These are phyloP conservation scores for Microcyclospora tardicrescens DNA, from an alignment of 2,329 filamentous ascomycete species.

Conservation along the genomic window DNA sequence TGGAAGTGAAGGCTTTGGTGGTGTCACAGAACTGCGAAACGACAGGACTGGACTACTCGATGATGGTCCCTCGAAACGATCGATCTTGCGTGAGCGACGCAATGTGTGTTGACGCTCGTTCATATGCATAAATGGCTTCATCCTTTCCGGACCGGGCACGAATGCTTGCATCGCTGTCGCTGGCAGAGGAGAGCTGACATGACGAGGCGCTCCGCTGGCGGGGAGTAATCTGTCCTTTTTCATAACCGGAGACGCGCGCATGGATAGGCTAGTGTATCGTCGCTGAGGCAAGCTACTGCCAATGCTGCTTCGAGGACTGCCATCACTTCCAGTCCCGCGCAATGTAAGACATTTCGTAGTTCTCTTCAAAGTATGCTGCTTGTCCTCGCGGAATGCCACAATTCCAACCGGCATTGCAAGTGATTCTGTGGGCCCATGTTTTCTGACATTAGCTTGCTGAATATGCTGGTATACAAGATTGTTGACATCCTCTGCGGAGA, in stretches of 20 bases:
- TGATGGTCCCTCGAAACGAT: too few relatives aligned
- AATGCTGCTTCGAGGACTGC: constrained; percentile 7
- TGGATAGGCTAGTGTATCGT: background rate
- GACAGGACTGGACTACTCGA: background rate
- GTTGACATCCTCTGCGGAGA: constrained; percentile 8
- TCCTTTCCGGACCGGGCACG: too few relatives aligned
- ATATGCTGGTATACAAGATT: constrained; percentile 10
- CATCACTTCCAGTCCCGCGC: constrained; percentile 10
- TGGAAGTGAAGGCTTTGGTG: background rate
- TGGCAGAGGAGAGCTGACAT: too few relatives aligned
- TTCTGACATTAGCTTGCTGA: constrained; percentile 18
- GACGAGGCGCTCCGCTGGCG: too few relatives aligned
- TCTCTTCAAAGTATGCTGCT: constrained; percentile 13
- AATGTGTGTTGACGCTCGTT: too few relatives aligned
- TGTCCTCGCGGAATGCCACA: constrained; percentile 4
- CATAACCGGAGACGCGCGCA: too few relatives aligned
- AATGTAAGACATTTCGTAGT: constrained; percentile 13
- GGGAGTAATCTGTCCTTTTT: too few relatives aligned
- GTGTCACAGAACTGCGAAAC: background rate
- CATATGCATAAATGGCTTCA: too few relatives aligned
- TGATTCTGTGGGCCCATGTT: constrained; percentile 6
- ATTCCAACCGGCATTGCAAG: constrained; percentile 7
- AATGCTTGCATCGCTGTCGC: too few relatives aligned
- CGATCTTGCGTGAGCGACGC: too few relatives aligned
- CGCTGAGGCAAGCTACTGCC: constrained; percentile 2